These are phyloP conservation scores for Chlorella sp. DNA, from an alignment of 139 green algal genomes.

Conservation along the genomic window DNA sequence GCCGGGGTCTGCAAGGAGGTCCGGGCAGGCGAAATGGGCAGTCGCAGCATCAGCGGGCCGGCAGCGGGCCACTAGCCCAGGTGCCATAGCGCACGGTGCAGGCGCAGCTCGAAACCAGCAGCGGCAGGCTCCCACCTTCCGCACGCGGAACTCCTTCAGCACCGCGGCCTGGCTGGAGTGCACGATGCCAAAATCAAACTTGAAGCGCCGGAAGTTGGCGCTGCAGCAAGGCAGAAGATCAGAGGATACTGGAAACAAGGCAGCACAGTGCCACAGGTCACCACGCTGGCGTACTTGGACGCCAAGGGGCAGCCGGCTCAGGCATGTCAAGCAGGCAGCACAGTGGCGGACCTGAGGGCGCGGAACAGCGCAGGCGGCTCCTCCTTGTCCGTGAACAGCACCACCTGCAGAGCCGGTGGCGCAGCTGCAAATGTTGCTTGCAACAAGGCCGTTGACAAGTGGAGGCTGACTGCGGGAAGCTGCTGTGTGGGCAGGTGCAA, in stretches of 20 bases:
- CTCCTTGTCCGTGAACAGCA: conserved; percentile 63
- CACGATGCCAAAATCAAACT: conserved; percentile 47
- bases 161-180: conserved; percentile 14
- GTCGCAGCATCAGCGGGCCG: no score
- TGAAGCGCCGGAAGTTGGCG: conserved; percentile 32
- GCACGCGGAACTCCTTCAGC: conserved; percentile 40
- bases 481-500: not conserved
- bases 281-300: not conserved
- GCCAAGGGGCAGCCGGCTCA: no score
- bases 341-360: conserved; percentile 32
- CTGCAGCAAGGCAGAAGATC: not conserved
- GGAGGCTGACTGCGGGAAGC: not conserved
- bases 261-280: not conserved
- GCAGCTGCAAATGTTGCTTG: no score
- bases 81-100: no score
- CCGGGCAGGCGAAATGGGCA: no score
- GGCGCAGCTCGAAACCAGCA: no score
- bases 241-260: no score
- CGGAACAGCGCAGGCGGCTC: conserved; percentile 46
- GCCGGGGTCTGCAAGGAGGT: no score
- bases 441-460: not conserved
- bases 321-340: not conserved
- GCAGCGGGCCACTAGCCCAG: no score
- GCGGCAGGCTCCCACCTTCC: no score
- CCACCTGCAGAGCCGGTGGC: conserved; percentile 46